Conservation (phyloP, 2,329 filamentous ascomycete genomes). For the Pestalotiopsis sp. region DNA sequence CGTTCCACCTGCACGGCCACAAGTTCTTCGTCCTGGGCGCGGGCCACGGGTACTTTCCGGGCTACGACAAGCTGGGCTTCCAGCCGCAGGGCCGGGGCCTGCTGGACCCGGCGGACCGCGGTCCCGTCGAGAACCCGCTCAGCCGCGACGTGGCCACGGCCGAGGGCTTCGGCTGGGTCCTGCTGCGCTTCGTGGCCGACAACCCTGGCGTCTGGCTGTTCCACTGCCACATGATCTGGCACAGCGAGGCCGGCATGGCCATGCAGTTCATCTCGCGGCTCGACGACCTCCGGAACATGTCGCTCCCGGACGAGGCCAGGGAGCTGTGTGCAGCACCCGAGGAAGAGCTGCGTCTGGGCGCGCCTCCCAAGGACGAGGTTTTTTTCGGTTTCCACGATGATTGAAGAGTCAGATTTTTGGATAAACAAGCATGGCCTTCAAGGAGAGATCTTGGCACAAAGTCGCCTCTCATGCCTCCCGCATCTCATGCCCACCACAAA, state of each 20-base stretch:
- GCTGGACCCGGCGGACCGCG: conserved; percentile 36
- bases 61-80: conserved; percentile 40
- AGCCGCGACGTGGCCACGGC: conserved; percentile 47
- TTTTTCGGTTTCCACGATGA: conserved; percentile 40
- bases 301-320: conserved; percentile 46
- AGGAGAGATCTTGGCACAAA: background rate
- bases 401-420: background rate
- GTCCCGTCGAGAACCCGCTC: conserved; percentile 41
- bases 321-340: conserved; percentile 45
- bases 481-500: no score
- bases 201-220: conserved; percentile 50
- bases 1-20: conserved; percentile 69
- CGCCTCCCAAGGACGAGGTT: conserved; percentile 49
- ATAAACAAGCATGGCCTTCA: background rate
- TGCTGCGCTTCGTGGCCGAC: conserved; percentile 51
- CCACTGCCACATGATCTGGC: conserved; percentile 43
- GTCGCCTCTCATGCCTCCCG: no score
- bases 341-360: conserved; percentile 49
- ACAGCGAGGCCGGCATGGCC: conserved; percentile 40
- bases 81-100: conserved; percentile 32
- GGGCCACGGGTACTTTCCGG: conserved; percentile 66
- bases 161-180: conserved; percentile 52
- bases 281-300: conserved; percentile 44
- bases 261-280: conserved; percentile 46
- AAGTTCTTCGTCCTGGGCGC: conserved; percentile 56